These are phyloP conservation scores for Candida pseudoviswanathii DNA, from an alignment of 1,139 yeast species.

Conservation along the genomic window DNA sequence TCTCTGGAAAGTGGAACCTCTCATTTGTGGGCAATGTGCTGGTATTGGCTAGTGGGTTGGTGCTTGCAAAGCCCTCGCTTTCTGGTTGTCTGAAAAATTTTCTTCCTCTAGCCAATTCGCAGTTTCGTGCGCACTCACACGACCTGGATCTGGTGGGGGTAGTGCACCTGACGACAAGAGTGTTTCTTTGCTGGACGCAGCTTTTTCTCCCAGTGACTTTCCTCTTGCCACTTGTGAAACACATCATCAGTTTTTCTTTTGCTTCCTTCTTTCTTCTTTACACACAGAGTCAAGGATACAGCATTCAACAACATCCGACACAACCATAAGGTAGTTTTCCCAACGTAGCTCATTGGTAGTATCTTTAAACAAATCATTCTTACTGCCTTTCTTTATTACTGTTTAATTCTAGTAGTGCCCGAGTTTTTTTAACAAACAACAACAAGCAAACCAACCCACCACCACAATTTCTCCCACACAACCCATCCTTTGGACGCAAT, in stretches of 20 bases:
- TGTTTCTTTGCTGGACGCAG: background rate
- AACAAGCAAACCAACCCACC: background rate
- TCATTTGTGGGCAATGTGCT: background rate
- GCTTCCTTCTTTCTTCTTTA: background rate
- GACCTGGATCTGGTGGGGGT: background rate
- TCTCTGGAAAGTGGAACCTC: background rate
- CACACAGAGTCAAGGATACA: background rate
- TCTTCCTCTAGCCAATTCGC: conserved; percentile 1
- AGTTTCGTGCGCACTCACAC: background rate
- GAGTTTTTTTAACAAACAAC: background rate
- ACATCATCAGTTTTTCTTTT: background rate
- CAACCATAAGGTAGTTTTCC: background rate
- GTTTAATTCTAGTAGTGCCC: background rate
- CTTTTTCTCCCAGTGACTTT: background rate
- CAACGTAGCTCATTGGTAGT: background rate
- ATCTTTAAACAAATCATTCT: background rate
- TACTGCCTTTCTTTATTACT: background rate
- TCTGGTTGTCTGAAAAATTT: conserved; percentile 1
- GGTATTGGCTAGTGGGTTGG: background rate
- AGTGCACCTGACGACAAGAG: background rate
- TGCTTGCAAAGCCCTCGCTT: background rate
- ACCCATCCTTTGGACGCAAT: background rate
- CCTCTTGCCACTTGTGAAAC: background rate
- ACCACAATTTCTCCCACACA: background rate
- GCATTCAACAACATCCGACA: background rate